Base-by-base conservation (phyloP, 1,284 basidiomycete genomes). In the Ustilago nuda region DNA sequence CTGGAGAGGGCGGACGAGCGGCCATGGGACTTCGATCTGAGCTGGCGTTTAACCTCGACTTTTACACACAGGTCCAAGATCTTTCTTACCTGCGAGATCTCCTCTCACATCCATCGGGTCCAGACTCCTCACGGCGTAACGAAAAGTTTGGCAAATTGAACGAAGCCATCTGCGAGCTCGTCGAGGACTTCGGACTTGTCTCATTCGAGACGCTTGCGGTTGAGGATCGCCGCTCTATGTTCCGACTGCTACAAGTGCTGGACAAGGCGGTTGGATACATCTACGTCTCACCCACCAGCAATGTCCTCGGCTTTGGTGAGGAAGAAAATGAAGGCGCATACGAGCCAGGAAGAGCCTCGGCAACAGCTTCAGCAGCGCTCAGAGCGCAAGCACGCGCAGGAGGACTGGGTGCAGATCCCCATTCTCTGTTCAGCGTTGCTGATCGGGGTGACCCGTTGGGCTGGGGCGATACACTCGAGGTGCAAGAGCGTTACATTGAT, bases 21-120 rank as follows among this genome's bases (percentile, higher is more conserved):
- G 46, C 53, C 36, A 61, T 61, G 59, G 72, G 61, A 19, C 45
- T 76, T 37, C 43, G 52, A 37, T 60, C 61, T 15, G 66, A 72
- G 37, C 43, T 27, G 79, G 95, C 95, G 43, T 98, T 99, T 88
- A 97, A 96, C 82, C 91, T 99, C 48, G 94, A 96, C 78, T 99
- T 94, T 86, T 99, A 99, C 86, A 98, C 97, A 46, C 94, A 99
- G 86, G 96, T 97, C 0, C 95, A 98, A 87, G 95, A 99, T 85
- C 89, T 99, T 0, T 92, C 92, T 0, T 93, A 98, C 86, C 90
- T 99, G 7, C 90, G 93, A 76, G 92, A 92, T 66, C 88, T 91
- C 1, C 90, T 98, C 19, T 84, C 88, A 32, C 65, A 65, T 11
- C 70, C 75, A 30, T 66, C 69, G 2, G 69, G 66, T 13, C 73